Evolutionary conservation across 192 early-diverging fungal genomes (phyloP), one percentile per base, ranked within the genome.

Genomic region (Gonapodya prolifera): DNA sequence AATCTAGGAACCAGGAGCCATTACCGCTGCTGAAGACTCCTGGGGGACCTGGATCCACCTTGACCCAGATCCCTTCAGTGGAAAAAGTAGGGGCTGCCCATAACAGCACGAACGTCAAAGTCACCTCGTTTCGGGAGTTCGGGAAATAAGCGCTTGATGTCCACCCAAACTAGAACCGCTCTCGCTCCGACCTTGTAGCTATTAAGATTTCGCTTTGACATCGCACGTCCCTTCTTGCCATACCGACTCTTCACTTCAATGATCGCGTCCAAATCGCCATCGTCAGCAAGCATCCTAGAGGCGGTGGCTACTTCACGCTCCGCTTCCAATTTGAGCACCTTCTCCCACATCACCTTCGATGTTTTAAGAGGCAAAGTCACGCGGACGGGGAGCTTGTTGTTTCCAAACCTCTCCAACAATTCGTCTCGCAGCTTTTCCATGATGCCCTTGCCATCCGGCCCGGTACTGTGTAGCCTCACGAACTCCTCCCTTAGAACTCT

Each of bases 31-130:
- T n/a, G n/a, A n/a, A n/a, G n/a, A n/a, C n/a, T n/a, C n/a, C n/a
- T n/a, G n/a, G n/a, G n/a, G n/a, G n/a, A n/a, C n/a, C n/a, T n/a
- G n/a, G n/a, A n/a, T n/a, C n/a, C n/a, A n/a, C n/a, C n/a, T n/a
- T n/a, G n/a, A n/a, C n/a, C n/a, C n/a, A n/a, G 45, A 69, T 16
- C n/a, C 45, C 45, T 32, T 84, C 78, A 99, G 78, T 95, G 91
- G 87, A 99, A 99, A 78, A 99, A 99, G 83, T 97, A 99, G 23
- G 84, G 85, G 69, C 92, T 94, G 17, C 92, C 84, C 77, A 85
- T 87, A 0, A 99, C 95, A 78, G 88, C 81, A 35, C 85, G 79
- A 35, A 99, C 87, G 82, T 97, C 88, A 85, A 99, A 95, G 30
- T 92, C 87, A 75, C 97, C 97, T 61, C 89, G 87, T 18, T 83